Evolutionary conservation across 2,329 filamentous ascomycete genomes (phyloP).

Genomic region (Diplodia seriata): DNA sequence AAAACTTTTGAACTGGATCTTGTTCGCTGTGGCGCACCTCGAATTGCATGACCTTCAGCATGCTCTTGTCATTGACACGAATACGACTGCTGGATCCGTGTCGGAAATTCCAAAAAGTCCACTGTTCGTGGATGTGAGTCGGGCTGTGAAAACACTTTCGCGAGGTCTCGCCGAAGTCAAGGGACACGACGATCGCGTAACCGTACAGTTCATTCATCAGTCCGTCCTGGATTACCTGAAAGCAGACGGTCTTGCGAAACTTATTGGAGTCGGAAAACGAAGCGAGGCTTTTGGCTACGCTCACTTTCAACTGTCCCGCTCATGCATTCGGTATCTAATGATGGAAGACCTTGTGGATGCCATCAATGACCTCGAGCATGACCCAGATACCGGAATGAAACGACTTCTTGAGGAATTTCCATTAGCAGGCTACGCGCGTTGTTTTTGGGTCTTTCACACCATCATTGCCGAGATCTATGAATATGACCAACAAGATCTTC

Average conservation of each 20-base stretch:
- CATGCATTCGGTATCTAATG: constrained; percentile 3
- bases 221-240: not conserved
- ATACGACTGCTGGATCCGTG: not conserved
- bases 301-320: not conserved
- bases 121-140: not conserved
- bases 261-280: not conserved
- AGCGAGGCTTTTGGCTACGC: not conserved
- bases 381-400: fast-evolving
- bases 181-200: fast-evolving
- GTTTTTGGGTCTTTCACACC: not conserved
- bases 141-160: not conserved
- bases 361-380: not conserved
- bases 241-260: not conserved
- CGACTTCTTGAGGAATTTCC: not conserved
- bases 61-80: not conserved
- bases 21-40: not conserved
- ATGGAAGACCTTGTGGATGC: not conserved
- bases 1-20: not conserved
- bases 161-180: not conserved
- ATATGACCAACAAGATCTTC: not conserved
- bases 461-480: not conserved
- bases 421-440: not conserved
- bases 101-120: not conserved
- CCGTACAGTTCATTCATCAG: constrained; percentile 12
- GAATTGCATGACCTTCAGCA: not conserved